Percentiles rank a stretch among this genome's conserved stretches.
phyloP scores from a whole-genome alignment of 352 stramenopile species.

The Elongisporangium undulatum region DNA sequence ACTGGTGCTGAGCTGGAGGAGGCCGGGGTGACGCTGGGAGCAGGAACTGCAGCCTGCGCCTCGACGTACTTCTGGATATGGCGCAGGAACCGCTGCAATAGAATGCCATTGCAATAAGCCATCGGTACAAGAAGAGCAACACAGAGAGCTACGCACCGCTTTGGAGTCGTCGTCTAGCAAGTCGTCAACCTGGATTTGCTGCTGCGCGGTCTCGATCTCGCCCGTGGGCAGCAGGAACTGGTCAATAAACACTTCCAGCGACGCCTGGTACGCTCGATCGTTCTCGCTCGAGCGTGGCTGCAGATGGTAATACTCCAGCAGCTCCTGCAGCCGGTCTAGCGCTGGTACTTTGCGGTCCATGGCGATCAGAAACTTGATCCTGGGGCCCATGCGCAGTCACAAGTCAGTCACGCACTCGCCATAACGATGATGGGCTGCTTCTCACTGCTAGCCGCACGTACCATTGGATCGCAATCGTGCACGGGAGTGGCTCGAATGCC shows the following conservation, averaged over 20 bases:
- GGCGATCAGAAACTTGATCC: slow-evolving; percentile 59
- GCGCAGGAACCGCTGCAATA: not conserved
- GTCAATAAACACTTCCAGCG: slow-evolving; percentile 36
- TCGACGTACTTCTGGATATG: not conserved
- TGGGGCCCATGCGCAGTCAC: slow-evolving; percentile 1
- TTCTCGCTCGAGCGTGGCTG: slow-evolving; percentile 2
- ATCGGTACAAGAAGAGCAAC: not conserved
- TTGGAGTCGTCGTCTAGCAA: slow-evolving; percentile 41
- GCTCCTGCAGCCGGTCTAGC: slow-evolving; percentile 18
- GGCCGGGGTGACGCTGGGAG: not conserved
- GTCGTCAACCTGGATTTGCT: slow-evolving; percentile 27
- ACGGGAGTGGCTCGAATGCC: slow-evolving; percentile 38
- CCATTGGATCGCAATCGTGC: slow-evolving; percentile 38
- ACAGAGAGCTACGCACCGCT: slow-evolving; percentile 17
- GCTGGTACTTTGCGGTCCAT: slow-evolving; percentile 42
- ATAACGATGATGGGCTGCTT: too few relatives aligned
- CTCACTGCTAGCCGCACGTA: slow-evolving; percentile 1
- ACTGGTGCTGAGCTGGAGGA: not conserved
- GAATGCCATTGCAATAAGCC: not conserved
- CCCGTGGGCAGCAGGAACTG: slow-evolving; percentile 44
- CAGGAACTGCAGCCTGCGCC: not conserved
- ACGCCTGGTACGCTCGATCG: slow-evolving; percentile 13
- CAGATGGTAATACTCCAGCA: slow-evolving; percentile 15
- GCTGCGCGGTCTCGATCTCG: slow-evolving; percentile 22
- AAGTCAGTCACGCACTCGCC: not conserved